Evolutionary conservation across 2,329 filamentous ascomycete genomes (phyloP).

Genomic region (Kalmusia sp.): DNA sequence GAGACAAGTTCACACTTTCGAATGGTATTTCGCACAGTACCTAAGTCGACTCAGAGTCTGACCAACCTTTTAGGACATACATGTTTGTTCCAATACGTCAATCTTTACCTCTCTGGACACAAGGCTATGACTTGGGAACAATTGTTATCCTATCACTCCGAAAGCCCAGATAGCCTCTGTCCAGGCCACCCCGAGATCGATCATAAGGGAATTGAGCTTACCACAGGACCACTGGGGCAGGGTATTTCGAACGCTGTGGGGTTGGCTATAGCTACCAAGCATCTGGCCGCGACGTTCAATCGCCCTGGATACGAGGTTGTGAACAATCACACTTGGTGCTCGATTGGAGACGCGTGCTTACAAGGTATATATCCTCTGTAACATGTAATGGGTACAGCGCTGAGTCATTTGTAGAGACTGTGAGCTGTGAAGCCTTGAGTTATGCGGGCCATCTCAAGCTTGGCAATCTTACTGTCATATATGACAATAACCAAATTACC

Average conservation of each 20-base stretch:
- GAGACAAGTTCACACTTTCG: conserved; percentile 66
- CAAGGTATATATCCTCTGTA: conserved; percentile 33
- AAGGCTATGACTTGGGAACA: conserved; percentile 62
- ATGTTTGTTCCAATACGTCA: conserved; percentile 60
- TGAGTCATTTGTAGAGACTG: conserved; percentile 53
- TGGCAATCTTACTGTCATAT: conserved; percentile 64
- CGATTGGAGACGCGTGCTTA: conserved; percentile 64
- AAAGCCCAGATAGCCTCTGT: conserved; percentile 54
- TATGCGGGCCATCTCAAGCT: conserved; percentile 64
- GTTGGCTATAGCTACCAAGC: conserved; percentile 63
- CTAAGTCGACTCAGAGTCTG: background rate
- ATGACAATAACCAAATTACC: conserved; percentile 68
- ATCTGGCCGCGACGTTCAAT: conserved; percentile 62
- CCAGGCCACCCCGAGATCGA: conserved; percentile 65
- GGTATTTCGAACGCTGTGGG: conserved; percentile 66
- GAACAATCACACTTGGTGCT: conserved; percentile 62
- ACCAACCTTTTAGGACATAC: conserved; percentile 51
- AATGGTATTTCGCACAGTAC: conserved; percentile 49
- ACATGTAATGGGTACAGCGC: conserved; percentile 49
- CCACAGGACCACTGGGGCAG: conserved; percentile 65
- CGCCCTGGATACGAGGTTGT: conserved; percentile 56
- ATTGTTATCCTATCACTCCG: conserved; percentile 61
- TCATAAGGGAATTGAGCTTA: conserved; percentile 63
- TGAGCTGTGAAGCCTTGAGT: conserved; percentile 63
- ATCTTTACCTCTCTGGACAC: conserved; percentile 61